A percentile compares a stretch with the other conserved stretches of the same genome.
Evolutionary conservation across 805 yeast genomes (phyloP).

Genomic region (Candida yuanshanica): DNA sequence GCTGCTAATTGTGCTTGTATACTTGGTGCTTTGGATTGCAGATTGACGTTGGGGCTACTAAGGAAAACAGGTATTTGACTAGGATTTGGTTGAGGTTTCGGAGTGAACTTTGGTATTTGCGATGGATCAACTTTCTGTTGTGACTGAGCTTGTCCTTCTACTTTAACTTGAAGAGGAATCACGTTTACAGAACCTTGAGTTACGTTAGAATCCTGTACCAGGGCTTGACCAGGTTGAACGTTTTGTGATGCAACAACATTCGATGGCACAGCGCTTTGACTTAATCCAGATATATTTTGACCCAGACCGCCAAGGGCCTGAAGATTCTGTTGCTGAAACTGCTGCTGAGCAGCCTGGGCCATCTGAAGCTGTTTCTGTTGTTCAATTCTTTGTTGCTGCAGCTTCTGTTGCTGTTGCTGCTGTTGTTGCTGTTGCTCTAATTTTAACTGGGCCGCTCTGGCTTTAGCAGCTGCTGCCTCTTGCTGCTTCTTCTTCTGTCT

Average conservation of each 20-base stretch:
- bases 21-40: constrained; percentile 18
- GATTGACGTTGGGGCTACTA: not conserved
- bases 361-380: constrained; percentile 24
- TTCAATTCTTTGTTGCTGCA: constrained; percentile 21
- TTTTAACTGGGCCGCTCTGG: constrained; percentile 48
- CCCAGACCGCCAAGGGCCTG: not conserved
- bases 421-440: constrained; percentile 50
- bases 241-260: not conserved
- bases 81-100: constrained; percentile 2
- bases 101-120: constrained; percentile 6
- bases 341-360: constrained; percentile 17
- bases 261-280: not conserved
- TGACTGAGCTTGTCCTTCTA: not conserved
- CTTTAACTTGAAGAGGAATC: not conserved
- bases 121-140: constrained; percentile 5
- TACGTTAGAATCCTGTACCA: too few relatives aligned
- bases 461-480: constrained; percentile 56
- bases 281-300: not conserved
- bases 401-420: constrained; percentile 28
- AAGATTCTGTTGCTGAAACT: constrained; percentile 8
- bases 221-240: too few relatives aligned
- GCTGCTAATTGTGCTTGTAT: constrained; percentile 27
- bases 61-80: constrained; percentile 8
- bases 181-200: not conserved
- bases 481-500: constrained; percentile 61